phyloP scores from a whole-genome alignment of 1,284 basidiomycete species.

The Ganoderma lucidum region DNA sequence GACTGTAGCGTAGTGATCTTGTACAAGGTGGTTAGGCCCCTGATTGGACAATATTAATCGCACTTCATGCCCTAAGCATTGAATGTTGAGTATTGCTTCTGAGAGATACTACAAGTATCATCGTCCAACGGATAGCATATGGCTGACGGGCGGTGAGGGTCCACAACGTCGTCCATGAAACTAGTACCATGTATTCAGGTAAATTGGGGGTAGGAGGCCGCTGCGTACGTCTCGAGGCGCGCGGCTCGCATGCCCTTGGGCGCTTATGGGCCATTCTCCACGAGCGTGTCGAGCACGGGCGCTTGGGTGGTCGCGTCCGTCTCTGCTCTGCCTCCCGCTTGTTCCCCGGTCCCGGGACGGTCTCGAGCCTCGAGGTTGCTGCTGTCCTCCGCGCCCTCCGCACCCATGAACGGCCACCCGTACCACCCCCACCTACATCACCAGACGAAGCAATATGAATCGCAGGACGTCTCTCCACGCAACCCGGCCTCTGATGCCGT shows the following conservation, averaged over 20 bases:
- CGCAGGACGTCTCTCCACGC: conserved; percentile 16
- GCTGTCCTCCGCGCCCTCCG: conserved; percentile 1
- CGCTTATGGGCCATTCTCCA: too few relatives aligned
- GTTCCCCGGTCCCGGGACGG: background rate
- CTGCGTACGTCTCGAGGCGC: too few relatives aligned
- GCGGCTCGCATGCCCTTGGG: too few relatives aligned
- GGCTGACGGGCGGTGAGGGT: background rate
- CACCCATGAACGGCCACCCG: conserved; percentile 27
- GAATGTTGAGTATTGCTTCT: too few relatives aligned
- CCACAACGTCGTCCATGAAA: too few relatives aligned
- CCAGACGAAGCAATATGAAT: conserved; percentile 19
- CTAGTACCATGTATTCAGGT: too few relatives aligned
- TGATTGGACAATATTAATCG: too few relatives aligned
- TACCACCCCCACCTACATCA: conserved; percentile 18
- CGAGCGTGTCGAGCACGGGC: background rate
- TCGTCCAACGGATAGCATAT: too few relatives aligned
- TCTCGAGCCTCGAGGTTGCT: background rate
- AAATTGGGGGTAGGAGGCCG: too few relatives aligned
- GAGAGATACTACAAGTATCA: too few relatives aligned
- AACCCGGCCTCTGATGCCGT: conserved; percentile 49
- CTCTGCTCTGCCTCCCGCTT: background rate
- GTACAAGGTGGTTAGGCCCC: background rate
- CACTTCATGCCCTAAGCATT: too few relatives aligned
- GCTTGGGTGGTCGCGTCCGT: background rate
- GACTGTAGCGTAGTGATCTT: background rate